Conservation (phyloP, 2,329 filamentous ascomycete genomes). For the Aspergillus fumigatus region DNA sequence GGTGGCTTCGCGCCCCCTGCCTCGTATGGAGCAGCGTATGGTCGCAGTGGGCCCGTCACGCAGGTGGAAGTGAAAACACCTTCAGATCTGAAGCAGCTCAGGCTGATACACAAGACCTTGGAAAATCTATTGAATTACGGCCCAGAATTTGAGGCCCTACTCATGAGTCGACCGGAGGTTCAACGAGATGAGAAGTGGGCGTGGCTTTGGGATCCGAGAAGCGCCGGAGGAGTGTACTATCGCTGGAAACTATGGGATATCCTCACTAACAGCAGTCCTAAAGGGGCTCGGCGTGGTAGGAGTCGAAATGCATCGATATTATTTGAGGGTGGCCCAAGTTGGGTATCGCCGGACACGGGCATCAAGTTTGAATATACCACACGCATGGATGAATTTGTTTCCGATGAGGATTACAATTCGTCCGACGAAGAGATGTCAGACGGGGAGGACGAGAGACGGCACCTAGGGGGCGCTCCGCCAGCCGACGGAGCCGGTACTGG, state of each 20-base stretch:
- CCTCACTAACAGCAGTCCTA: constrained; percentile 59
- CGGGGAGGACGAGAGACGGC: constrained; percentile 41
- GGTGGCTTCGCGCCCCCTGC: constrained; percentile 72
- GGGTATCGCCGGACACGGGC: constrained; percentile 68
- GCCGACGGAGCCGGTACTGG: constrained; percentile 34
- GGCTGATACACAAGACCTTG: constrained; percentile 81
- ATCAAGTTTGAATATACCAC: constrained; percentile 80
- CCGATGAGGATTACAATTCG: constrained; percentile 80
- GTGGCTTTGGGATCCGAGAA: constrained; percentile 86
- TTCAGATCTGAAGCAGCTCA: constrained; percentile 70
- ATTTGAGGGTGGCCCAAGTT: constrained; percentile 72
- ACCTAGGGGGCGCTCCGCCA: constrained; percentile 39
- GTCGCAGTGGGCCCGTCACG: constrained; percentile 47
- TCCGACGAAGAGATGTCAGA: constrained; percentile 72
- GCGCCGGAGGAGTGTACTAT: constrained; percentile 79
- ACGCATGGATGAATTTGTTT: constrained; percentile 70
- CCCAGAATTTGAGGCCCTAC: constrained; percentile 80
- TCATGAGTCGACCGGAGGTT: constrained; percentile 82
- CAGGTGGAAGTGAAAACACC: constrained; percentile 73
- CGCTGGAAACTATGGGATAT: constrained; percentile 87
- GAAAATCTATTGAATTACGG: constrained; percentile 76
- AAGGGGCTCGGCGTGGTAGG: constrained; percentile 32
- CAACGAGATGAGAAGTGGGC: constrained; percentile 86
- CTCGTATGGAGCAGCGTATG: constrained; percentile 55
- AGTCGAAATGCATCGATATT: constrained; percentile 54